phyloP scores from a whole-genome alignment of 345 rosid species.

The Euphorbia peplus region DNA sequence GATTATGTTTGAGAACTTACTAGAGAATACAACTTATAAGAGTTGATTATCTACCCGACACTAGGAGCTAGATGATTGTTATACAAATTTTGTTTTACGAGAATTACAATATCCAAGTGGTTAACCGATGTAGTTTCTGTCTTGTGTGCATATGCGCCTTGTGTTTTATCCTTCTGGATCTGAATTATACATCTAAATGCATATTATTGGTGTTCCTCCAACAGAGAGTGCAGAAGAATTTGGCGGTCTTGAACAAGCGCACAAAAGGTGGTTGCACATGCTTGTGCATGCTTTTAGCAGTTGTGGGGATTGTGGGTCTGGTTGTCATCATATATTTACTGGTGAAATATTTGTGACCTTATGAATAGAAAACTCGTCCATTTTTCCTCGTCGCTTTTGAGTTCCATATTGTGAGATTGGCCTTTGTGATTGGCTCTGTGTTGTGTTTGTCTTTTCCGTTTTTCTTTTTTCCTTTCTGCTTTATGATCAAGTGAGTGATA shows the following conservation, averaged over 20 bases:
- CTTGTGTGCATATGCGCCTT: not conserved
- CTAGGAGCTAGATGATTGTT: not conserved
- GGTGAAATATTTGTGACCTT: constrained; percentile 65
- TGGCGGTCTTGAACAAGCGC: constrained; percentile 86
- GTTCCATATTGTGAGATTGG: constrained; percentile 4
- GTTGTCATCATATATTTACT: constrained; percentile 58
- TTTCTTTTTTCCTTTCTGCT: not conserved
- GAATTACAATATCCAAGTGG: not conserved
- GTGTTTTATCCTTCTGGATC: not conserved
- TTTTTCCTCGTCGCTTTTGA: not conserved
- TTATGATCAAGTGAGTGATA: not conserved
- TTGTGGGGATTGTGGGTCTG: constrained; percentile 73
- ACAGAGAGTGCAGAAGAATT: constrained; percentile 91
- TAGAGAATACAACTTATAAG: not conserved
- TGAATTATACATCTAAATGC: not conserved
- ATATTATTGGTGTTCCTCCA: constrained; percentile 13
- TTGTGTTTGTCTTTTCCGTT: constrained; percentile 4
- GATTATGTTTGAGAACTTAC: not conserved
- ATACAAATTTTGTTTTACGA: not conserved
- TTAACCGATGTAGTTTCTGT: not conserved
- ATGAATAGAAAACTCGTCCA: not conserved
- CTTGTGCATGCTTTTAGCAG: constrained; percentile 60
- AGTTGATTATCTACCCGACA: not conserved
- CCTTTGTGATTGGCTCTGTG: not conserved
- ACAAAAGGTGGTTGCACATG: constrained; percentile 90